Percentiles rank a stretch among this genome's conserved stretches.
These are phyloP conservation scores for Antrodiella citrinella DNA, from an alignment of 768 basidiomycete genomes.

Conservation along the genomic window DNA sequence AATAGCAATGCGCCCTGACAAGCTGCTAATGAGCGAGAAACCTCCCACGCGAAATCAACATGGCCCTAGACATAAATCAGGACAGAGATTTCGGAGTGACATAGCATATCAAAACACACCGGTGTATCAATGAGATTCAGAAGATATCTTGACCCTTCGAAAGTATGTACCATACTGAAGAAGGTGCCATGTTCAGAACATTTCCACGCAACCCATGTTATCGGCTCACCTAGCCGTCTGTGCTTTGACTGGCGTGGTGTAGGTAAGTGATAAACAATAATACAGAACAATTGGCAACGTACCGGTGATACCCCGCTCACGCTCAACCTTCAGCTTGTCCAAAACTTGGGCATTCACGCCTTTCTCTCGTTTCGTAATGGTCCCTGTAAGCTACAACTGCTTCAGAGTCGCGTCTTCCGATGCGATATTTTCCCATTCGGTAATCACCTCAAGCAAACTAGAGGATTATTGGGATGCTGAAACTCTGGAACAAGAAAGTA, in stretches of 20 bases:
- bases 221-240: constrained; percentile 77
- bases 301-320: constrained; percentile 96
- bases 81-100: neutral
- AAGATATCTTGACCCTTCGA: constrained; percentile 51
- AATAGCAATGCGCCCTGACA: constrained; percentile 83
- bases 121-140: constrained; percentile 97
- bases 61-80: constrained; percentile 52
- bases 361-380: constrained; percentile 58
- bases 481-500: neutral
- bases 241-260: constrained; percentile 64
- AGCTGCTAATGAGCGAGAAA: constrained; percentile 84
- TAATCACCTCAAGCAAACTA: constrained; percentile 68
- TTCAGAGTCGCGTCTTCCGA: constrained; percentile 14
- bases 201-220: neutral
- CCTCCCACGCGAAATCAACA: constrained; percentile 98
- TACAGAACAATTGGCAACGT: constrained; percentile 9
- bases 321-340: constrained; percentile 93
- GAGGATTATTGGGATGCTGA: constrained; percentile 1
- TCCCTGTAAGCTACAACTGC: constrained; percentile 68
- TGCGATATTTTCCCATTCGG: neutral
- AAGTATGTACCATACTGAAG: constrained; percentile 68
- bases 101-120: constrained; percentile 29
- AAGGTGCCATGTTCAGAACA: constrained; percentile 8
- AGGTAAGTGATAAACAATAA: neutral
- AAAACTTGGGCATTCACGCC: constrained; percentile 79